Conservation (phyloP, 2,329 filamentous ascomycete genomes). For the Dactylellina cionopaga region DNA sequence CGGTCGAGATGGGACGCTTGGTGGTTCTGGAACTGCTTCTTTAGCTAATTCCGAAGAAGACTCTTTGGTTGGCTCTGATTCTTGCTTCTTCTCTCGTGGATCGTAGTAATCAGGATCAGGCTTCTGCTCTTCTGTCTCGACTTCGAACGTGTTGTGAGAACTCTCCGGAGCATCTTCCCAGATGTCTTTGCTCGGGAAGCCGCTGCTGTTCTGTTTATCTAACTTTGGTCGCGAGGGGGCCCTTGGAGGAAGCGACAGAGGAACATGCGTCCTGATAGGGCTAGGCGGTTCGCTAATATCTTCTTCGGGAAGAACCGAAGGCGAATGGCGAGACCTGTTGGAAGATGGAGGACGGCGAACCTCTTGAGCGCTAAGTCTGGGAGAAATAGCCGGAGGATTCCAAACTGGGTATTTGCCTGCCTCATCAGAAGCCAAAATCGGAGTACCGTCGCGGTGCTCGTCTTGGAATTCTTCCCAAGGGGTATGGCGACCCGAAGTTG, state of each 20-base stretch:
- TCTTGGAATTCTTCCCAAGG: conserved; percentile 50
- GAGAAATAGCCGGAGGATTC: conserved; percentile 46
- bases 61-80: conserved; percentile 1
- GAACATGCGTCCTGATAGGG: conserved; percentile 81
- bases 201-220: conserved; percentile 68
- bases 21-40: conserved; percentile 8
- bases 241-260: conserved; percentile 69
- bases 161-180: conserved; percentile 97
- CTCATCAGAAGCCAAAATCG: conserved; percentile 52
- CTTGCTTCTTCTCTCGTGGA: conserved; percentile 58
- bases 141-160: conserved; percentile 69
- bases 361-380: conserved; percentile 38
- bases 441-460: conserved; percentile 46
- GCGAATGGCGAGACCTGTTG: conserved; percentile 58
- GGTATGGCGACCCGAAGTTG: conserved; percentile 50
- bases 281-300: conserved; percentile 71
- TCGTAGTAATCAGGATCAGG: conserved; percentile 63
- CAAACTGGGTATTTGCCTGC: conserved; percentile 35
- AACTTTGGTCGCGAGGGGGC: conserved; percentile 60
- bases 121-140: conserved; percentile 64
- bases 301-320: conserved; percentile 63
- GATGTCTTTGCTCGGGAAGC: conserved; percentile 91
- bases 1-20: conserved; percentile 25
- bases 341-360: conserved; percentile 39
- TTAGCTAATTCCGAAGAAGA: too few relatives aligned